Base-by-base conservation (phyloP, 441 rosid species). In the Arabidopsis hybrid region DNA sequence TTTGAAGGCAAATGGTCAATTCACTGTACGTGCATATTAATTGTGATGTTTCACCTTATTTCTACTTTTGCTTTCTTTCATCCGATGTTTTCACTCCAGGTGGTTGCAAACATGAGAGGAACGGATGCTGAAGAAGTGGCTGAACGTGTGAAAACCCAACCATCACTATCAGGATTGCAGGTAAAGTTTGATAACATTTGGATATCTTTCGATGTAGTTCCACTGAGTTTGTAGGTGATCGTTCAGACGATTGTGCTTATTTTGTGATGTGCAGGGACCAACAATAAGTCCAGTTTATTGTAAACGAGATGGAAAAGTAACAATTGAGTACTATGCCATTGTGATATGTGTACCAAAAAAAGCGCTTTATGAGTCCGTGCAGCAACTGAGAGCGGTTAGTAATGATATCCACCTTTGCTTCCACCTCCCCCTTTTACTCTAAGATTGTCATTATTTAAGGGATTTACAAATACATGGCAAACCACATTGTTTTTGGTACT, bases 101-200 rank as follows among this genome's bases (percentile, higher is more conserved):
- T 95, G 38, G 85, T 84, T 47, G 98, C 98, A 68, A 95, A 93
- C 79, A 91, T 95, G 97, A 90, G 97, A 71, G 98, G 98, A 69
- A 83, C 78, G 43, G 85, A 86, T 71, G 85, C 93, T 46, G 87
- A 87, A 60, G 97, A 88, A 83, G 97, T 95, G 57, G 99, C 98
- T 49, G 85, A 85, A 64, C 85, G 78, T 36, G 88, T 95, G 65
- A 80, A 84, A 65, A 85, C 88, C 83, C 98, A 95, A 76, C 83
- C 90, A 40, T 91, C 87, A 2, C 80, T 95, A 78, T 72, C 91
- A 34, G 99, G 98, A 40, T 82, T 95, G 86, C 93, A 95, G 93
- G 99, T 93, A 72, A 73, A 4, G 60, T 66, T 43, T 17, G 46
- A 60, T n/a, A 72, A 66, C 50, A 29, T 61, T 12, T 18, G 47